These are phyloP conservation scores for Taphrina betulina DNA, from an alignment of 1,139 yeast genomes.

Conservation along the genomic window DNA sequence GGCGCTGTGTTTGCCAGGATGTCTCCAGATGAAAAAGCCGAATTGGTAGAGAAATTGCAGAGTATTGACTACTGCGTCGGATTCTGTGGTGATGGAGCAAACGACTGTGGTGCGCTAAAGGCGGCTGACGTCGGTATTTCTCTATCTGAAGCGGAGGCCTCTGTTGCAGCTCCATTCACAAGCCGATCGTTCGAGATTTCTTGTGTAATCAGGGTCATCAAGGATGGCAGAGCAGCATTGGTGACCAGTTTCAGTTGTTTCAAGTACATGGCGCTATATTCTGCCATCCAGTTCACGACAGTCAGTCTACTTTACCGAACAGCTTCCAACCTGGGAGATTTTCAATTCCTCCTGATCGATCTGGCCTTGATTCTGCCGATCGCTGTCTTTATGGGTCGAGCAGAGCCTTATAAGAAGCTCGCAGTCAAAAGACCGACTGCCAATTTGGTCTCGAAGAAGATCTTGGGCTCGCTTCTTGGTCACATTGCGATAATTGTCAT, in stretches of 20 bases:
- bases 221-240: conserved; percentile 90
- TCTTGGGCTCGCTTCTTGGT: conserved; percentile 73
- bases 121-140: conserved; percentile 98
- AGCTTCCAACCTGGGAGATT: conserved; percentile 95
- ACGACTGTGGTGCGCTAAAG: conserved; percentile 96
- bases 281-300: conserved; percentile 91
- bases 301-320: conserved; percentile 79
- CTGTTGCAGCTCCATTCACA: conserved; percentile 98
- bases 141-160: conserved; percentile 94
- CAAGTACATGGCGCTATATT: conserved; percentile 95
- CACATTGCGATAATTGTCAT: conserved; percentile 61
- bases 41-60: conserved; percentile 83
- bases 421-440: conserved; percentile 85
- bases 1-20: conserved; percentile 86
- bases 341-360: conserved; percentile 92
- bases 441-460: conserved; percentile 83
- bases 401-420: conserved; percentile 67
- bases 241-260: conserved; percentile 95
- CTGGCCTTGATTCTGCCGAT: conserved; percentile 83
- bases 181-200: conserved; percentile 85
- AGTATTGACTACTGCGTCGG: conserved; percentile 87
- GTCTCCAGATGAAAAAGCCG: conserved; percentile 99
- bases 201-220: conserved; percentile 85
- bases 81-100: conserved; percentile 88
- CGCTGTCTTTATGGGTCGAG: conserved; percentile 96